Conservation (phyloP, 495 filamentous ascomycete genomes). For the Letharia columbiana region DNA sequence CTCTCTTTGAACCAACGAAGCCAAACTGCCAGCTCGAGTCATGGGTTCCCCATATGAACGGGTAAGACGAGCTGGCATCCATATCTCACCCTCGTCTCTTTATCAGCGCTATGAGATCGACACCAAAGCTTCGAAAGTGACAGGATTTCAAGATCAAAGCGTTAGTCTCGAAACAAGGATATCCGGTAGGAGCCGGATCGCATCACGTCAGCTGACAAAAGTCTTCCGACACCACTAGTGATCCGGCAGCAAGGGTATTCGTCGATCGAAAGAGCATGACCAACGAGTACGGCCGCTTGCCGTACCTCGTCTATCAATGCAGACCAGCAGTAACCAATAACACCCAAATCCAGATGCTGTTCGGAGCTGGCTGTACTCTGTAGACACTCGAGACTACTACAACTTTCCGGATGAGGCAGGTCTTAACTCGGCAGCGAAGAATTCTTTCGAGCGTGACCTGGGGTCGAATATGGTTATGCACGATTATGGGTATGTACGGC, state of each 20-base stretch:
- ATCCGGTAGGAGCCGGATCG: background rate
- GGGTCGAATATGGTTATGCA: background rate
- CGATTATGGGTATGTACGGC: too few relatives aligned
- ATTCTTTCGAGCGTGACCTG: background rate
- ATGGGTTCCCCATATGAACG: background rate
- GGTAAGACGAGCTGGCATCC: background rate
- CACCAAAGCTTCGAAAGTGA: background rate
- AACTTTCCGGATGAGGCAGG: background rate
- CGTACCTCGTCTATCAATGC: background rate
- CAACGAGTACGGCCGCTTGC: background rate
- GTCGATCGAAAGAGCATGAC: background rate
- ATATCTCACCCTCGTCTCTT: background rate
- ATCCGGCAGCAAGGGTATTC: background rate
- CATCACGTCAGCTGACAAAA: background rate
- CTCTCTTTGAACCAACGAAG: background rate
- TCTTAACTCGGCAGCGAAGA: background rate
- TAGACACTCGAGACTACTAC: background rate
- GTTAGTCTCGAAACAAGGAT: background rate
- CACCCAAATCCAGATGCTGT: background rate
- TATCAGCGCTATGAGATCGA: background rate
- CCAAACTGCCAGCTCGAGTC: background rate
- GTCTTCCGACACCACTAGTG: background rate
- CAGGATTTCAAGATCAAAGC: background rate
- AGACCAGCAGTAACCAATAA: background rate
- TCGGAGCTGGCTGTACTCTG: background rate